These are phyloP conservation scores for Capronia epimyces DNA, from an alignment of 2,329 filamentous ascomycete genomes.

Conservation along the genomic window DNA sequence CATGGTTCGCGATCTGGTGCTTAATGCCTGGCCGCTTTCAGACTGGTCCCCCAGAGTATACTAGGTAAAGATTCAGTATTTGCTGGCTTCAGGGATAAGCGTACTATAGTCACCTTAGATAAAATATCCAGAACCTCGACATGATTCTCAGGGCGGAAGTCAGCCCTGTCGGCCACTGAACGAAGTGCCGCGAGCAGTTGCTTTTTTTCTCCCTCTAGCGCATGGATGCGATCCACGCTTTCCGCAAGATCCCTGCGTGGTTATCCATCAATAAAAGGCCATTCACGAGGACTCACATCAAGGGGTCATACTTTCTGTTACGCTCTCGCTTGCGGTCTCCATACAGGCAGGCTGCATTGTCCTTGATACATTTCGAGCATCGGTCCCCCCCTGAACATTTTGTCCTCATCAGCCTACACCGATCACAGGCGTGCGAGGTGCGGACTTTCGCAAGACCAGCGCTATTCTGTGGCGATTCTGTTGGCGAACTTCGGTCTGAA, in stretches of 20 bases:
- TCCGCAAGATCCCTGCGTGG: conserved; percentile 19
- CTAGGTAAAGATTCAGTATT: conserved; percentile 7
- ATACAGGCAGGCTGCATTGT: conserved; percentile 19
- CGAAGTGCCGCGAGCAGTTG: conserved; percentile 13
- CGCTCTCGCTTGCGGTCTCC: conserved; percentile 26
- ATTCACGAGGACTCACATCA: not conserved
- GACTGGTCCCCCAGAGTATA: conserved; percentile 6
- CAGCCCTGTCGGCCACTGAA: conserved; percentile 7
- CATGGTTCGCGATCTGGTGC: conserved; percentile 9
- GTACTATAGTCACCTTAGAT: conserved; percentile 11
- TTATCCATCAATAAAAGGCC: not conserved
- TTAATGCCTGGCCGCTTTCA: conserved; percentile 1
- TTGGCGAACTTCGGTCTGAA: not conserved
- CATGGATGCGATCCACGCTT: conserved; percentile 14
- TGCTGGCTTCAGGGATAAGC: too few species aligned
- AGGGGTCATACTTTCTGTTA: conserved; percentile 22
- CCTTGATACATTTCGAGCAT: conserved; percentile 25
- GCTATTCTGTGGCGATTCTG: not conserved
- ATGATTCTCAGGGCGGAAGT: conserved; percentile 17
- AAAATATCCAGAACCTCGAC: conserved; percentile 17
- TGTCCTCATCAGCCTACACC: conserved; percentile 23
- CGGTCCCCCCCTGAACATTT: conserved; percentile 24
- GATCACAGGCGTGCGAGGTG: conserved; percentile 25
- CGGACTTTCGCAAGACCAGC: conserved; percentile 3
- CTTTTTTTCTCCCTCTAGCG: conserved; percentile 16